Base-by-base conservation (phyloP, 495 filamentous ascomycete species). In the Penicillium herquei region DNA sequence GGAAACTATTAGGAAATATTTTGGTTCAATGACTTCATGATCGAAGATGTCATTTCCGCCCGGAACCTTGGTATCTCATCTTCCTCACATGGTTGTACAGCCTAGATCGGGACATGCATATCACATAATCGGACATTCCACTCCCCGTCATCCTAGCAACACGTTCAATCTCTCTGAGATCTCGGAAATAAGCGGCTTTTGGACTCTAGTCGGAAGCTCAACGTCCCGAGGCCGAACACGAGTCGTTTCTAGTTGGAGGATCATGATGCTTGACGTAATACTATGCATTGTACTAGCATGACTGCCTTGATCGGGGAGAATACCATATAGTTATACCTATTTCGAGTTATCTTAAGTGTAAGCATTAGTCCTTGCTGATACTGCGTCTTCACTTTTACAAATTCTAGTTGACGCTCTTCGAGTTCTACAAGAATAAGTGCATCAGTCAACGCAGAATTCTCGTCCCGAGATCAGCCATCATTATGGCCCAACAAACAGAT, bases 11-110 rank as follows among this genome's bases (percentile, higher is more conserved):
- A 26, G 4, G 21, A 26, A 26, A 26, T 26, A 26, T 13, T 37
- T 13, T 37, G 34, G 34, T 13, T 37, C 34, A 50, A 67, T 67
- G 64, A 67, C 64, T 53, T 67, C 64, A 61, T 61, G 41, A 66
- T 61, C 50, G 46, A 32, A 13, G 17, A 39, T 14, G 33, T 16
- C 4, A 43, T 11, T 18, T 46, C 55, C 51, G 51, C 43, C 13
- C 39, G 17, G 17, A 51, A 47, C 21, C 43, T 18, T 40, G 41
- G 43, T 18, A 42, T 48, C 46, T 42, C 14, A 39, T 26, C 21
- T 26, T 26, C 21, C 42, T 18, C n/a, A 41, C 31, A 37, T 44
- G 48, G 50, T 57, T 35, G 42, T 30, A 51, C 39, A 26, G 37
- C 14, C 43, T 45, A 45, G 39, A 55, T 55, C 55, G 48, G 44